Percentiles rank a stretch among this genome's conserved stretches.
Conservation (phyloP, 2,329 filamentous ascomycete genomes). For the Cladorrhinum sp. region DNA sequence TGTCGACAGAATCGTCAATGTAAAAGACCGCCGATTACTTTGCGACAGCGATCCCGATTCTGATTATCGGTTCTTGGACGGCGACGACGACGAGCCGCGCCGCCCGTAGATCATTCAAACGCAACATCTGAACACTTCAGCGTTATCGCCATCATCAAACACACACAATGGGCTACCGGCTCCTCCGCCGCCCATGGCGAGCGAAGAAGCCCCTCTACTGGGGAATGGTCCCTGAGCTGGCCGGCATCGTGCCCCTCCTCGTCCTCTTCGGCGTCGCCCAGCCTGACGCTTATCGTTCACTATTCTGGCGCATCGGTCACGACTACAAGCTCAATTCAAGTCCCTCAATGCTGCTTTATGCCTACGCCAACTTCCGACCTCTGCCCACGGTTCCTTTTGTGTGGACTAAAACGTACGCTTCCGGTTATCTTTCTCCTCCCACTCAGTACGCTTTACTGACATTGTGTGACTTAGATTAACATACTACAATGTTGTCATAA, state of each 20-base stretch:
- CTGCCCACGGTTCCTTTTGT: constrained; percentile 63
- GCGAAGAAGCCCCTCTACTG: constrained; percentile 57
- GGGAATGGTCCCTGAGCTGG: constrained; percentile 65
- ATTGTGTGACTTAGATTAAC: constrained; percentile 58
- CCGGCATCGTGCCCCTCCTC: constrained; percentile 61
- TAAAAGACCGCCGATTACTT: background rate
- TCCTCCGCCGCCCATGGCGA: constrained; percentile 59
- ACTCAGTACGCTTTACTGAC: background rate
- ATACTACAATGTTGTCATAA: constrained; percentile 72
- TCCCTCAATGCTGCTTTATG: constrained; percentile 66
- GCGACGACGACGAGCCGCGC: constrained; percentile 1
- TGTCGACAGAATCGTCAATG: background rate
- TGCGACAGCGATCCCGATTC: background rate
- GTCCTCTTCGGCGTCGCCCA: constrained; percentile 71
- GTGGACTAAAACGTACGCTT: constrained; percentile 67
- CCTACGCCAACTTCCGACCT: constrained; percentile 67
- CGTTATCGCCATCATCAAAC: background rate
- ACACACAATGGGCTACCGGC: constrained; percentile 40
- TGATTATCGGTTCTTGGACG: background rate
- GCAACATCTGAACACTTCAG: background rate
- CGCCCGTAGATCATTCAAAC: background rate
- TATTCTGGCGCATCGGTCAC: constrained; percentile 70
- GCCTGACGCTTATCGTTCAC: constrained; percentile 68
- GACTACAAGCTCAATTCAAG: constrained; percentile 72
- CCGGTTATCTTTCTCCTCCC: background rate